These are phyloP conservation scores for Neurospora discreta DNA, from an alignment of 495 filamentous ascomycete genomes.

Conservation along the genomic window DNA sequence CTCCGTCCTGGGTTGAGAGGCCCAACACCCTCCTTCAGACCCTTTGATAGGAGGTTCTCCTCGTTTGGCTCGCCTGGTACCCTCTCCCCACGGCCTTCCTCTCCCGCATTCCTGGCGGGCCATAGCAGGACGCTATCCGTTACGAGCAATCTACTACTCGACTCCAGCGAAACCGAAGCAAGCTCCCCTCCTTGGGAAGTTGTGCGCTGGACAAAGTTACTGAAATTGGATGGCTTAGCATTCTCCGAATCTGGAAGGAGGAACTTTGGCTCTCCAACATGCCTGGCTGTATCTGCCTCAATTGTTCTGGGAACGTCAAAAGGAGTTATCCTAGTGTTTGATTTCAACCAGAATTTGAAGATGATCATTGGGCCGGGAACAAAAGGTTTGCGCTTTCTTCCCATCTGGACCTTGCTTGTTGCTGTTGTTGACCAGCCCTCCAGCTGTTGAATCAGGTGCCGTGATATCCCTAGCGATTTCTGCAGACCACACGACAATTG, in stretches of 20 bases:
- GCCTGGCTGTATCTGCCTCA: constrained; percentile 75
- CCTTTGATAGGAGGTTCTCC: constrained; percentile 90
- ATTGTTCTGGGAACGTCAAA: constrained; percentile 91
- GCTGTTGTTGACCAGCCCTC: constrained; percentile 11
- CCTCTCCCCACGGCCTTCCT: constrained; percentile 55
- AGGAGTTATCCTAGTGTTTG: constrained; percentile 87
- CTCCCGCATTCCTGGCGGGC: constrained; percentile 64
- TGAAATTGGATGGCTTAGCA: constrained; percentile 74
- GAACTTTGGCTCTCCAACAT: constrained; percentile 86
- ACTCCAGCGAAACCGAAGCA: constrained; percentile 51
- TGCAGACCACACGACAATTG: constrained; percentile 85
- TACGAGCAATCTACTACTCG: constrained; percentile 43
- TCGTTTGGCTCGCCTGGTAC: constrained; percentile 53
- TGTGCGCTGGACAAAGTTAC: constrained; percentile 88
- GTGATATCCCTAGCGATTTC: constrained; percentile 83
- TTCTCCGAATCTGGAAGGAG: constrained; percentile 94
- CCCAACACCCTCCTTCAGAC: constrained; percentile 73
- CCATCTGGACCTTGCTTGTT: background rate
- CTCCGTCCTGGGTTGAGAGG: constrained; percentile 37
- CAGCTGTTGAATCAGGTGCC: constrained; percentile 82
- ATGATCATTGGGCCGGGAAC: constrained; percentile 89
- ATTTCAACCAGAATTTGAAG: constrained; percentile 92
- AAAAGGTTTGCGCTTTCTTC: constrained; percentile 51
- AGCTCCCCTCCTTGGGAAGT: constrained; percentile 85
- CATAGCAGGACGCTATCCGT: constrained; percentile 72